phyloP scores from a whole-genome alignment of 129 eudicot genomes.

The Escallonia herrerae region DNA sequence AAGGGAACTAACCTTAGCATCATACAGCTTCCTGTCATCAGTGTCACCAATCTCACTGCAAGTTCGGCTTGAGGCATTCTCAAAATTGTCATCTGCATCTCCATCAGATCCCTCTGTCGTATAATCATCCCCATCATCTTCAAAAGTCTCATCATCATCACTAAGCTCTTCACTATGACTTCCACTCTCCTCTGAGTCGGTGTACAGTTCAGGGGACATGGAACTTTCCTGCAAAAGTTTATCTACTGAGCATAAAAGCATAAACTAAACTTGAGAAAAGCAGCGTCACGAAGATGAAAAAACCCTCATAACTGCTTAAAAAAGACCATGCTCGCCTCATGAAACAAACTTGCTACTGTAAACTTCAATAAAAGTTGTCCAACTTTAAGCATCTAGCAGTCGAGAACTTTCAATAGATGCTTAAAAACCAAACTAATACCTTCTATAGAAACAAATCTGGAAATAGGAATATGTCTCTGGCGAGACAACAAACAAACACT shows the following conservation, averaged over 20 bases:
- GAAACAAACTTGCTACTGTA: too few relatives aligned
- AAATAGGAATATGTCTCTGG: neutral
- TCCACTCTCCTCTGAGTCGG: constrained; percentile 85
- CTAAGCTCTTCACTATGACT: constrained; percentile 76
- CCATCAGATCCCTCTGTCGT: constrained; percentile 43
- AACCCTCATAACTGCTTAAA: too few relatives aligned
- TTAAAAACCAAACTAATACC: too few relatives aligned
- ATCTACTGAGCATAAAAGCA: neutral
- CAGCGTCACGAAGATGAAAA: neutral
- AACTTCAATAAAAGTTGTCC: too few relatives aligned
- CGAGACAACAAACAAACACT: neutral
- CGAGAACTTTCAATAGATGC: too few relatives aligned
- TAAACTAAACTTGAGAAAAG: neutral
- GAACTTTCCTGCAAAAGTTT: constrained; percentile 64
- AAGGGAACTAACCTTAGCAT: constrained; percentile 36
- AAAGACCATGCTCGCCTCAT: neutral
- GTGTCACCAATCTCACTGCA: constrained; percentile 41
- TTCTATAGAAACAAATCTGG: too few relatives aligned
- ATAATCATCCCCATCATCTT: constrained; percentile 49
- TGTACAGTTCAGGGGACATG: constrained; percentile 49
- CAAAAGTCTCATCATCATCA: constrained; percentile 52
- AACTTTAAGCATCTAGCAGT: too few relatives aligned
- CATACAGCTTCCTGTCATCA: constrained; percentile 15
- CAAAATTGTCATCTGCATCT: constrained; percentile 46
- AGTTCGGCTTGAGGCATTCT: constrained; percentile 43